A percentile compares a stretch with the other conserved stretches of the same genome.
phyloP scores from a whole-genome alignment of 208 protist species.

The Naegleria fowleri region DNA sequence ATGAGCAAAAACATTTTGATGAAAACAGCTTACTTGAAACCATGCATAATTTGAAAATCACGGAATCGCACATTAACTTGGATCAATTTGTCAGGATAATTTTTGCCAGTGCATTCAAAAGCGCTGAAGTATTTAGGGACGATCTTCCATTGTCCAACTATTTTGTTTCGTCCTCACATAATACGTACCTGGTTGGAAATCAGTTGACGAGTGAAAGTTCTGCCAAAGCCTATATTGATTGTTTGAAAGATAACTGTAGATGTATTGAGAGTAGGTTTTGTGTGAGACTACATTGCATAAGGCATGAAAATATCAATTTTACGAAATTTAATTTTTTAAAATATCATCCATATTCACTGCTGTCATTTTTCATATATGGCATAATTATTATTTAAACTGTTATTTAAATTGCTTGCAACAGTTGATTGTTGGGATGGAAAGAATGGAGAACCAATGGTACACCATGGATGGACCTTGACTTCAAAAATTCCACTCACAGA shows the following conservation, averaged over 20 bases:
- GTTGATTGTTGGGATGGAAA: conserved; percentile 72
- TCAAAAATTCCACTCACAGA: conserved; percentile 62
- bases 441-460: conserved; percentile 62
- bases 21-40: no score
- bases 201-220: conserved; percentile 45
- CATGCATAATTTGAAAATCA: no score
- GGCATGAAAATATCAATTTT: no score
- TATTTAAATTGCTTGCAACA: background rate
- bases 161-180: conserved; percentile 43
- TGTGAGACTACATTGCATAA: background rate
- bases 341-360: no score
- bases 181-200: conserved; percentile 43
- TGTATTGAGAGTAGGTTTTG: conserved; percentile 56
- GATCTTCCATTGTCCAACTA: conserved; percentile 34
- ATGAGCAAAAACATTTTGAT: background rate
- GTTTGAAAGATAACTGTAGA: conserved; percentile 61
- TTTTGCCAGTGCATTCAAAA: background rate
- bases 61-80: background rate
- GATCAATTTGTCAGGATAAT: background rate
- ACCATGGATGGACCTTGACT: conserved; percentile 68
- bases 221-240: conserved; percentile 59
- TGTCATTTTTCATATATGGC: no score
- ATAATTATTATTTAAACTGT: background rate
- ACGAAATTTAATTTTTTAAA: no score
- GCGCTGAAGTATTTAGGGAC: background rate